Base-by-base conservation (phyloP, 2,329 filamentous ascomycete species). In the Trichoderma koningiopsis region DNA sequence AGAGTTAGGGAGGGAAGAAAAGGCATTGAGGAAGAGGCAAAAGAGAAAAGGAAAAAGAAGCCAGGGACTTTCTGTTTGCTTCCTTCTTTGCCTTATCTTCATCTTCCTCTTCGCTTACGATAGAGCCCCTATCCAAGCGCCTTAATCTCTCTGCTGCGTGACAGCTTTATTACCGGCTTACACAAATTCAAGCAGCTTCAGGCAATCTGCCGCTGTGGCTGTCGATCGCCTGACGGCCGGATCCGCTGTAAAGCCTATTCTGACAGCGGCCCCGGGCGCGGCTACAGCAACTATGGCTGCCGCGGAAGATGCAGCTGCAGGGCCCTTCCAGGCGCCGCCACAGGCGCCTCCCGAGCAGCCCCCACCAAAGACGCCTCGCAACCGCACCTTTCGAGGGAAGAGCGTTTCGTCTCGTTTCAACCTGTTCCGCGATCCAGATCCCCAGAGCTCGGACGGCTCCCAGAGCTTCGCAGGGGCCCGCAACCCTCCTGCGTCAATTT, bases 361-460 rank as follows among this genome's bases (percentile, higher is more conserved):
- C 62, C 70, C 72, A 68, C 71, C 70, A 68, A 74, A 74, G 24
- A 74, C 72, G 10, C 80, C 80, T 5, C 76, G 77, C 53, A 79
- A 77, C 66, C 78, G 76, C 67, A 74, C 65, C 37, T 74, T 80
- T 27, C 75, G 78, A 5, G 79, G 78, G 35, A 80, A 79, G 61
- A 80, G 78, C 72, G 72, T 79, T 11, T 79, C 78, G 27, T 76
- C 77, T 52, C 74, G 72, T 3, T 78, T 81, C 66, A 75, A 79
- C 37, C 74, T 79, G 43, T 79, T 74, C 70, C 71, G 71, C 55
- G 75, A 76, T 70, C 49, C 62, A 55, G 69, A 71, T 68, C 58
- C 71, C 55, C 35, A 69, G 67, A 55, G 53, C 29, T 49, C 72
- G 72, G 29, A 70, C 22, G 22, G 64, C 22, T 67, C 72, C 66